A percentile compares a stretch with the other conserved stretches of the same genome.
Evolutionary conservation across 306 rosid species (phyloP).

Genomic region (Benincasa hispida): DNA sequence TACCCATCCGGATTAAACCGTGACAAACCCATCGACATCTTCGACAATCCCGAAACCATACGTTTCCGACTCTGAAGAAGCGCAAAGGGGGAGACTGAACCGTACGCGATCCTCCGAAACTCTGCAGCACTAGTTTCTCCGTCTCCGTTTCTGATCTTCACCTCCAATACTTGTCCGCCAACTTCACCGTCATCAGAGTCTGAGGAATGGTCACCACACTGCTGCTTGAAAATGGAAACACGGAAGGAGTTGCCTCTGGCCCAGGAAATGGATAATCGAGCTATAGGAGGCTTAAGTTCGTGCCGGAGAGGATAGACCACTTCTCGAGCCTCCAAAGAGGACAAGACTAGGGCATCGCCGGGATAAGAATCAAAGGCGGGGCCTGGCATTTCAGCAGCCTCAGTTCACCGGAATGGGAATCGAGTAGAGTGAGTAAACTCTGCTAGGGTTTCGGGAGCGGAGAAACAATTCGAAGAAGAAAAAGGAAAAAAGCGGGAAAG

Average conservation of each 20-base stretch:
- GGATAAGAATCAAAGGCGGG: slow-evolving; percentile 6
- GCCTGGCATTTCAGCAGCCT: slow-evolving; percentile 18
- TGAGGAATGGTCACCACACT: slow-evolving; percentile 9
- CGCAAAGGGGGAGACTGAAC: slow-evolving; percentile 75
- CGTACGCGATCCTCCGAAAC: slow-evolving; percentile 66
- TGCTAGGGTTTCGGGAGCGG: slow-evolving; percentile 15
- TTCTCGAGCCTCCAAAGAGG: slow-evolving; percentile 21
- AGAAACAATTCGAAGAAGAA: not conserved
- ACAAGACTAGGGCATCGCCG: slow-evolving; percentile 29
- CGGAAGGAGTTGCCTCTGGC: slow-evolving; percentile 69
- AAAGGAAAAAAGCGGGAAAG: not conserved
- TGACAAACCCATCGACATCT: slow-evolving; percentile 31
- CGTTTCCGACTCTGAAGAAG: slow-evolving; percentile 71
- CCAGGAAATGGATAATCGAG: slow-evolving; percentile 71
- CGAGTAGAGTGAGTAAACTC: not conserved
- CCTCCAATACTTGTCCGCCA: slow-evolving; percentile 64
- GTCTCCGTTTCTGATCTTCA: slow-evolving; percentile 48
- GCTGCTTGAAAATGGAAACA: slow-evolving; percentile 41
- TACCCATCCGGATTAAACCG: slow-evolving; percentile 68
- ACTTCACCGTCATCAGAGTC: slow-evolving; percentile 15
- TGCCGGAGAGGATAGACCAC: slow-evolving; percentile 47
- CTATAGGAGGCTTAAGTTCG: slow-evolving; percentile 48
- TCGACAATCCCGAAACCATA: slow-evolving; percentile 34
- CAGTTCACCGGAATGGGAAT: slow-evolving; percentile 3
- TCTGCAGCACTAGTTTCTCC: slow-evolving; percentile 39